Percentiles rank a stretch among this genome's conserved stretches.
Conservation (phyloP, 495 filamentous ascomycete species). For the Paragyromitra xinjiangensis region DNA sequence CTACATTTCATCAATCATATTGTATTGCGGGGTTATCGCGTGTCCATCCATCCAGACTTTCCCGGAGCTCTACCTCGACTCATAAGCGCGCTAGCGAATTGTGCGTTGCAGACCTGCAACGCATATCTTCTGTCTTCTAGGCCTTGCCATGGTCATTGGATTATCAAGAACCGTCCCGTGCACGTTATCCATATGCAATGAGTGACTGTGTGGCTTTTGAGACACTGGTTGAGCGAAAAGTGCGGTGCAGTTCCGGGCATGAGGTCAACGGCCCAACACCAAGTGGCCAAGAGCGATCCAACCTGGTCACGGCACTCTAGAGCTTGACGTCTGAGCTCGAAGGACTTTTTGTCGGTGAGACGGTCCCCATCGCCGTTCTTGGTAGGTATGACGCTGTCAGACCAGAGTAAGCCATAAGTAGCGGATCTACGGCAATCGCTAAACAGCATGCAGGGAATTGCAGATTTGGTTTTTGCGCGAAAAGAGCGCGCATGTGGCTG, state of each 20-base stretch:
- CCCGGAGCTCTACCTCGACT: constrained; percentile 6
- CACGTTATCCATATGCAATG: constrained; percentile 15
- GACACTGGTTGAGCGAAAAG: constrained; percentile 34
- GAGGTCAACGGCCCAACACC: constrained; percentile 14
- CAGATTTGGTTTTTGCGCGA: constrained; percentile 37
- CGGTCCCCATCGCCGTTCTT: constrained; percentile 33
- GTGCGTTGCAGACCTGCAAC: constrained; percentile 30
- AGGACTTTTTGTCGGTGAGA: constrained; percentile 3
- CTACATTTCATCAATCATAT: constrained; percentile 25
- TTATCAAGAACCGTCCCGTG: constrained; percentile 11
- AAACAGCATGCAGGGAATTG: constrained; percentile 14
- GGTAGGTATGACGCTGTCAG: constrained; percentile 36
- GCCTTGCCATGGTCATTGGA: constrained; percentile 15
- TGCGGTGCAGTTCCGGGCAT: constrained; percentile 33
- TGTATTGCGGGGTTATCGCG: constrained; percentile 45
- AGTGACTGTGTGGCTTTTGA: constrained; percentile 23
- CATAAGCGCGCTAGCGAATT: constrained; percentile 37
- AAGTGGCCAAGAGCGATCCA: constrained; percentile 11
- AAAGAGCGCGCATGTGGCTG: constrained; percentile 43
- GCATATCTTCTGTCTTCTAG: constrained; percentile 8
- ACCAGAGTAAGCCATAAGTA: background rate
- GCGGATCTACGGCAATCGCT: constrained; percentile 33
- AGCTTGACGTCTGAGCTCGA: background rate
- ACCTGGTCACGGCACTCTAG: background rate
- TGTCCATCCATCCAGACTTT: constrained; percentile 23